Conservation (phyloP, 208 protist genomes). For the Borovskyia barvae region DNA sequence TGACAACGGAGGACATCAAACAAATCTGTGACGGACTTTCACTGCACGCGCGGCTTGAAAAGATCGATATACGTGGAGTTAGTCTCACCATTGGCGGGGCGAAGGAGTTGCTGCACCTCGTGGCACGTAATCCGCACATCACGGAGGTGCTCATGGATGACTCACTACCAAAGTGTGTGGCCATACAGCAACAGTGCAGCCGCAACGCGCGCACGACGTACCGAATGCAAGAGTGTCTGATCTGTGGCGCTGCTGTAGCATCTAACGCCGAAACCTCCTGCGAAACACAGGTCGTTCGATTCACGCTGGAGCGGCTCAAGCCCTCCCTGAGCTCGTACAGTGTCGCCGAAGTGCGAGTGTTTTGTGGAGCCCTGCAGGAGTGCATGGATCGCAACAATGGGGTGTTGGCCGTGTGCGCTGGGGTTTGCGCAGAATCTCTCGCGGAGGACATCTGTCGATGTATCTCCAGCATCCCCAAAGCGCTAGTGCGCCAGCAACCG, state of each 20-base stretch:
- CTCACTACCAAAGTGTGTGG: conserved; percentile 56
- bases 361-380: conserved; percentile 50
- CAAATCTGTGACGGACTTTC: conserved; percentile 48
- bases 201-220: conserved; percentile 39
- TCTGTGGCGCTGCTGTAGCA: conserved; percentile 33
- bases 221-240: conserved; percentile 40
- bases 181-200: conserved; percentile 68
- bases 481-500: conserved; percentile 25
- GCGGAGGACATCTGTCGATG: conserved; percentile 41
- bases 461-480: conserved; percentile 34
- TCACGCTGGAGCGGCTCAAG: conserved; percentile 17
- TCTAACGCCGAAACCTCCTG: conserved; percentile 6
- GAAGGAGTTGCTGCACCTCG: conserved; percentile 58
- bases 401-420: conserved; percentile 63
- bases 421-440: conserved; percentile 43
- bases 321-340: conserved; percentile 15
- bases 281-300: conserved; percentile 18
- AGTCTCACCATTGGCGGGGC: conserved; percentile 38
- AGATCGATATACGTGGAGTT: conserved; percentile 77
- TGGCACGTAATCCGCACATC: conserved; percentile 50
- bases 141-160: conserved; percentile 62
- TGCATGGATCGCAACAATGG: conserved; percentile 54
- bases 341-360: conserved; percentile 34
- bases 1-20: conserved; percentile 50
- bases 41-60: conserved; percentile 57